Base-by-base conservation (phyloP, 306 rosid genomes). In the Quercus suber region DNA sequence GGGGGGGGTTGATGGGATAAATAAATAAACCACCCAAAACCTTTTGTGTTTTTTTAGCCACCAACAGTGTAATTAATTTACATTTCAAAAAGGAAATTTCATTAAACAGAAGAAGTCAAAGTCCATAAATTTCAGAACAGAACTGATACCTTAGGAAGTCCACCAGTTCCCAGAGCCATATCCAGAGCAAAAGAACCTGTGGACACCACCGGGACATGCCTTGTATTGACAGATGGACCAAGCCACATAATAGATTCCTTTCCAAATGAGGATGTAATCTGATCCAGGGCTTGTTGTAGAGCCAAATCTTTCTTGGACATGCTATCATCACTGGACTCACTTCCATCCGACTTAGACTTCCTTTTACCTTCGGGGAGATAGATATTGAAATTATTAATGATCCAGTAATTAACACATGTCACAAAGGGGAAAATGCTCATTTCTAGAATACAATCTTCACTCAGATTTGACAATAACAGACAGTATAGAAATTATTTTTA, bases 171-270 rank as follows among this genome's bases (percentile, higher is more conserved):
- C 15, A 92, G 89, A 5, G 98, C 97, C 20, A 83, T 1, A 85
- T 95, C 99, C 80, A 95, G 93, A 73, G 90, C 84, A 83, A 92
- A 89, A 43, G 97, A 95, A 80, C 99, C 97, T 3, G 94, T 86
- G 74, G 99, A 90, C 17, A 92, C 84, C 73, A 92, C 99, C 12
- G 97, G 95, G 76, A 89, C 91, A 49, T 83, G 53, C 78, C 71
- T 90, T 23, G 83, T 79, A 57, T 82, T 43, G 53, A 9, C 79
- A 10, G 95, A 72, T 68, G 90, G 90, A 69, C 98, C 99, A 81
- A 94, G 95, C 99, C 99, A 92, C 99, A 91, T 92, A 75, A 92
- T 95, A 68, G 98, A 86, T 69, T 93, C 99, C 79, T 92, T 95
- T 76, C 98, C 98, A 84, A 91, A 90, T 35, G 97, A 75, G 25